Evolutionary conservation across 345 rosid species (phyloP), one percentile per base, ranked within the genome.

Genomic region (Geranium rotundifolium): DNA sequence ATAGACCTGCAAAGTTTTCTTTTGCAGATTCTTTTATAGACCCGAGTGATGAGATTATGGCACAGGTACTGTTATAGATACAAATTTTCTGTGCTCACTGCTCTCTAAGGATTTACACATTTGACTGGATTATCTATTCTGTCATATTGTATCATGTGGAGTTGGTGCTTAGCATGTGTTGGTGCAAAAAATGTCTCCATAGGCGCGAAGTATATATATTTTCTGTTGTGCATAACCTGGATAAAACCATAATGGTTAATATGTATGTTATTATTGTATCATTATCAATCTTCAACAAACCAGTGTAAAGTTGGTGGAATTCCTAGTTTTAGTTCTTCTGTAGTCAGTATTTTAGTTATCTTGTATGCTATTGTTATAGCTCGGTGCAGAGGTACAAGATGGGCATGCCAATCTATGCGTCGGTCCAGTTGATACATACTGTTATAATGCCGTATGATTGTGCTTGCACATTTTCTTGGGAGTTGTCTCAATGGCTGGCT

Each of bases 11-110:
- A 20, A 93, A 90, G 88, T 88, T 93, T 70, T 85, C 96, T 62
- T 90, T 93, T 85, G 88, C 99, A 54, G 97, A 93, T 80, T 90
- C 99, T 66, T 88, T 86, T 81, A 83, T 88, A 69, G 97, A 88
- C 72, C 86, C 90, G 7, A 90, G 95, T 34, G 99, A 88, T 76
- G 97, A 90, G 73, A 82, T 93, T 58, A 93, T 93, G 99, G 84
- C 96, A 64, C 97, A 93, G 95, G 99, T 93, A 85, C 77, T 59
- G 64, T 64, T 62, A 59, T 69, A 60, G 10, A 34, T 34, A 72
- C 61, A 66, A 64, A 59, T 59, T 41, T 56, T 58, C 70, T 70
- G 57, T 70, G 71, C 2, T 23, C 27, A 23, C 27, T 65, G 62
- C 66, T 57, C 62, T 61, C 57, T 59, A 66, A 56, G 59, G 58